Percentiles rank a stretch among this genome's conserved stretches.
phyloP scores from a whole-genome alignment of 2,329 filamentous ascomycete genomes.

The Calonectria fujianensis region DNA sequence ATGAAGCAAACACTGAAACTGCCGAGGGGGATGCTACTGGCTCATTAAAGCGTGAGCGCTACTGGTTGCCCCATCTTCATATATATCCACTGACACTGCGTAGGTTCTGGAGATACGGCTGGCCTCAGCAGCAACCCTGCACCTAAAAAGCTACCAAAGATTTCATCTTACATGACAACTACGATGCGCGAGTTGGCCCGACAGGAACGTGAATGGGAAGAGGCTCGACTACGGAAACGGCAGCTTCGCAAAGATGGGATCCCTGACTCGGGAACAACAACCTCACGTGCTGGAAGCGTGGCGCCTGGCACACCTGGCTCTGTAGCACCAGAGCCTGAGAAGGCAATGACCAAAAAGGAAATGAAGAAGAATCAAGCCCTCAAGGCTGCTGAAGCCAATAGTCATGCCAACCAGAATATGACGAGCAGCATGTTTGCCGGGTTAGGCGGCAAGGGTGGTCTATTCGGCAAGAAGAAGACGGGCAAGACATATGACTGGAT shows the following conservation, averaged over 20 bases:
- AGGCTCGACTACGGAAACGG: constrained; percentile 81
- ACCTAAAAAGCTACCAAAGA: constrained; percentile 68
- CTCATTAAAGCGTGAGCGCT: constrained; percentile 75
- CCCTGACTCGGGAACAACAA: constrained; percentile 68
- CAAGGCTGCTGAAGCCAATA: constrained; percentile 85
- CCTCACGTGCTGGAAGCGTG: constrained; percentile 73
- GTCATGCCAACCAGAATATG: constrained; percentile 87
- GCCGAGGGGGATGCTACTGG: constrained; percentile 73
- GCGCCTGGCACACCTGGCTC: constrained; percentile 78
- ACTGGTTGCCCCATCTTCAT: background rate
- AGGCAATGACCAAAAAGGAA: constrained; percentile 91
- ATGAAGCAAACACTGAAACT: constrained; percentile 63
- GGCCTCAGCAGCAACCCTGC: constrained; percentile 63
- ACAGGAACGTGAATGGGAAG: constrained; percentile 82
- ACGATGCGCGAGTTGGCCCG: constrained; percentile 78
- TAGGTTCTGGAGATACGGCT: constrained; percentile 64
- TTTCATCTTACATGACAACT: constrained; percentile 70
- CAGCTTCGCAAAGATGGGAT: constrained; percentile 77
- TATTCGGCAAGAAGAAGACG: constrained; percentile 76
- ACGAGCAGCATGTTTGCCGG: constrained; percentile 84
- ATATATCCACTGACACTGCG: constrained; percentile 46
- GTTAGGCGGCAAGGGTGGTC: constrained; percentile 76
- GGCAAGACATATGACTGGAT: constrained; percentile 86
- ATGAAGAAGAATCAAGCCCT: constrained; percentile 84
- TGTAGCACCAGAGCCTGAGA: constrained; percentile 78